Conservation (phyloP, 495 filamentous ascomycete genomes). For the Stereocaulon alpinum region DNA sequence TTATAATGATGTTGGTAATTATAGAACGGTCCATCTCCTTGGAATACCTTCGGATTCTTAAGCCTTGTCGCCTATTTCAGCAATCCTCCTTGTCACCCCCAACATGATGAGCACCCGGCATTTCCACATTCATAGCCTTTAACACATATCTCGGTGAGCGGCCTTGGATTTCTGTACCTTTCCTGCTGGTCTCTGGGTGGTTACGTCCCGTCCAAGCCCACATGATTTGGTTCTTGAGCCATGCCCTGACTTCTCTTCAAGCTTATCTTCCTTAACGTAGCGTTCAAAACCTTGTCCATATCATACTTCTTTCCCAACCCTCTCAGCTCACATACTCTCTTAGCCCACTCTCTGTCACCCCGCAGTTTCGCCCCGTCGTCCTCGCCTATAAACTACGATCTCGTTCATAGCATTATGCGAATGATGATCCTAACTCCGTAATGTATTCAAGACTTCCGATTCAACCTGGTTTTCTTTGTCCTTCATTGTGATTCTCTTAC, state of each 20-base stretch:
- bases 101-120: not conserved
- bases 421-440: not conserved
- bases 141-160: not conserved
- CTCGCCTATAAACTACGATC: not conserved
- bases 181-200: not conserved
- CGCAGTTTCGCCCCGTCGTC: conserved; percentile 1
- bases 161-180: not conserved
- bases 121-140: not conserved
- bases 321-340: not conserved
- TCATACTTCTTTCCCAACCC: not conserved
- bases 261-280: not conserved
- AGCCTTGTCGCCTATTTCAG: not conserved
- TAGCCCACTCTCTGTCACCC: not conserved
- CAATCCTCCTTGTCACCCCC: not conserved
- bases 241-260: no score
- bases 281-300: not conserved
- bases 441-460: not conserved
- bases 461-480: not conserved
- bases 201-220: not conserved
- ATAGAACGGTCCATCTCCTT: not conserved
- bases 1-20: not conserved
- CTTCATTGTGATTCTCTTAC: not conserved
- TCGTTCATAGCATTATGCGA: conserved; percentile 7
- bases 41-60: not conserved
- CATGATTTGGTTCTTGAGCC: not conserved